A percentile compares a stretch with the other conserved stretches of the same genome.
Evolutionary conservation across 306 rosid genomes (phyloP).

Genomic region (Rosa chinensis): DNA sequence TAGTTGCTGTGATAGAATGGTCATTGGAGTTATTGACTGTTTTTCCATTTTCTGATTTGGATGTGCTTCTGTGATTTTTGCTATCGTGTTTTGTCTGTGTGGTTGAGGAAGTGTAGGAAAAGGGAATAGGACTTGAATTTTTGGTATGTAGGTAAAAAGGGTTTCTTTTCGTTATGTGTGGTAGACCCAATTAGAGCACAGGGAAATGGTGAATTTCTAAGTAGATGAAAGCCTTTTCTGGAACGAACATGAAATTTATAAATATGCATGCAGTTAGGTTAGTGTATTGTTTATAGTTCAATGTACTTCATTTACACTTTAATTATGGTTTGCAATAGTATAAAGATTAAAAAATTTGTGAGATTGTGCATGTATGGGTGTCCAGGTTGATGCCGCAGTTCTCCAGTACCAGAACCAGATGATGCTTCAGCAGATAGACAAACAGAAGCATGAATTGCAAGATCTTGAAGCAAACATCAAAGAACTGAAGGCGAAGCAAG

Average conservation of each 20-base stretch:
- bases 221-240: background rate
- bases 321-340: background rate
- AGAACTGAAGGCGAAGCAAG: slow-evolving; percentile 56
- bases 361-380: slow-evolving; percentile 16
- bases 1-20: background rate
- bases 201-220: background rate
- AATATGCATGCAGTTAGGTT: background rate
- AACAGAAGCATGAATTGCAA: slow-evolving; percentile 68
- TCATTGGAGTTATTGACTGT: background rate
- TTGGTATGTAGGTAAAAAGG: background rate
- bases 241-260: background rate
- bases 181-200: background rate
- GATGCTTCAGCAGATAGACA: slow-evolving; percentile 73
- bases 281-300: background rate
- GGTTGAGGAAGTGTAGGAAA: background rate
- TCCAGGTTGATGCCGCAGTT: slow-evolving; percentile 74
- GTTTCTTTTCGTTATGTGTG: background rate
- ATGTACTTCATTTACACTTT: background rate
- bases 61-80: background rate
- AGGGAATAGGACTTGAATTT: background rate
- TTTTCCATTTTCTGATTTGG: background rate
- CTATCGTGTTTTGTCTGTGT: background rate
- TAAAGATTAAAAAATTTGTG: background rate
- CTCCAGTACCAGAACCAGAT: slow-evolving; percentile 84
- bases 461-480: slow-evolving; percentile 57